A percentile compares a stretch with the other conserved stretches of the same genome.
phyloP scores from a whole-genome alignment of 257 asterid species.

The Solanum virginianum region DNA sequence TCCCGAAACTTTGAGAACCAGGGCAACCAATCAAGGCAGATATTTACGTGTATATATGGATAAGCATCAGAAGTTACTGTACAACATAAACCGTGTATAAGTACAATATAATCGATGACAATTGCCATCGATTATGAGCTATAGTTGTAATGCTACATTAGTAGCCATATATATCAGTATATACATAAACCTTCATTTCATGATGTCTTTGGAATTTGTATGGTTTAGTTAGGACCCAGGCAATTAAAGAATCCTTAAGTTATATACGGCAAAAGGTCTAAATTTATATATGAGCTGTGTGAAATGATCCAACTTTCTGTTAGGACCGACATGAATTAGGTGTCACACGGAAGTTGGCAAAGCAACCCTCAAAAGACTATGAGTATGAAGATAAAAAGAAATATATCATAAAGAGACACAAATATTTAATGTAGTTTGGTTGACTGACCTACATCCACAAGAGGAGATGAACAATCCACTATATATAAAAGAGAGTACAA shows the following conservation, averaged over 20 bases:
- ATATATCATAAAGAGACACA: no score
- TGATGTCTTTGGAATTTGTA: background rate
- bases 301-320: background rate
- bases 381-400: no score
- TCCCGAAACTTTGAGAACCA: conserved; percentile 46
- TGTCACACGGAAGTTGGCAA: no score
- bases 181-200: background rate
- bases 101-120: background rate
- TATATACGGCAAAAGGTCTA: background rate
- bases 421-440: no score
- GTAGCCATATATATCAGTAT: background rate
- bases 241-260: background rate
- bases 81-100: background rate
- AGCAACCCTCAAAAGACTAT: no score
- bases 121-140: background rate
- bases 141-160: background rate
- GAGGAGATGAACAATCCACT: no score
- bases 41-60: conserved; percentile 14
- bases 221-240: background rate
- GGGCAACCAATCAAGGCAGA: conserved; percentile 36
- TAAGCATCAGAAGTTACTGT: background rate
- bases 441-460: no score
- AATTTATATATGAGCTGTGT: background rate
- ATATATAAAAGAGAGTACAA: no score
- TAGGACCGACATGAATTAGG: no score